Conservation (phyloP, 306 rosid genomes). For the Rosa rugosa region DNA sequence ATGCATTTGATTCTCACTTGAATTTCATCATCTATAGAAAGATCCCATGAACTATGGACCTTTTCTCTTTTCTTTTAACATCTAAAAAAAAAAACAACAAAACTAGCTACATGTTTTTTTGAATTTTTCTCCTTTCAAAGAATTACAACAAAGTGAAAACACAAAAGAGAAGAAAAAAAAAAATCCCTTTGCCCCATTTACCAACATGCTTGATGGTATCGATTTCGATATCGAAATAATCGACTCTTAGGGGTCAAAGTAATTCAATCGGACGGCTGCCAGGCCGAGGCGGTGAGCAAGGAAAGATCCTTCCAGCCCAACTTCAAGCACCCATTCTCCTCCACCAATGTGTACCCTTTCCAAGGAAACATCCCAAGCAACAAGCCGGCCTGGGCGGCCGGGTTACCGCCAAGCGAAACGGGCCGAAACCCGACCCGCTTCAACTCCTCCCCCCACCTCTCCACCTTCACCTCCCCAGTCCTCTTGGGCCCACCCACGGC, state of each 20-base stretch:
- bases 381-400: slow-evolving; percentile 88
- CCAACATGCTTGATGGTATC: slow-evolving; percentile 3
- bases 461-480: slow-evolving; percentile 82
- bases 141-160: slow-evolving; percentile 19
- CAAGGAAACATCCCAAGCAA: slow-evolving; percentile 92
- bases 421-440: slow-evolving; percentile 71
- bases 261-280: slow-evolving; percentile 75
- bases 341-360: slow-evolving; percentile 89
- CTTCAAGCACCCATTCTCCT: slow-evolving; percentile 78
- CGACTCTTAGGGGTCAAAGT: neutral
- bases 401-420: slow-evolving; percentile 81
- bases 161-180: neutral
- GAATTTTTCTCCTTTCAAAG: slow-evolving; percentile 12
- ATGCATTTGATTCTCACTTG: neutral
- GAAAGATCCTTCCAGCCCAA: slow-evolving; percentile 97
- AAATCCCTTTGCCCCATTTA: neutral
- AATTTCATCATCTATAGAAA: slow-evolving; percentile 1
- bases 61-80: neutral
- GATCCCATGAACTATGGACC: neutral
- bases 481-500: slow-evolving; percentile 98
- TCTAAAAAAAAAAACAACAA: neutral
- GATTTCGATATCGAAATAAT: slow-evolving; percentile 1
- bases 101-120: slow-evolving; percentile 6
- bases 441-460: slow-evolving; percentile 82
- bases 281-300: slow-evolving; percentile 87